phyloP scores from a whole-genome alignment of 2,329 filamentous ascomycete species.

The Ascochyta koolunga region DNA sequence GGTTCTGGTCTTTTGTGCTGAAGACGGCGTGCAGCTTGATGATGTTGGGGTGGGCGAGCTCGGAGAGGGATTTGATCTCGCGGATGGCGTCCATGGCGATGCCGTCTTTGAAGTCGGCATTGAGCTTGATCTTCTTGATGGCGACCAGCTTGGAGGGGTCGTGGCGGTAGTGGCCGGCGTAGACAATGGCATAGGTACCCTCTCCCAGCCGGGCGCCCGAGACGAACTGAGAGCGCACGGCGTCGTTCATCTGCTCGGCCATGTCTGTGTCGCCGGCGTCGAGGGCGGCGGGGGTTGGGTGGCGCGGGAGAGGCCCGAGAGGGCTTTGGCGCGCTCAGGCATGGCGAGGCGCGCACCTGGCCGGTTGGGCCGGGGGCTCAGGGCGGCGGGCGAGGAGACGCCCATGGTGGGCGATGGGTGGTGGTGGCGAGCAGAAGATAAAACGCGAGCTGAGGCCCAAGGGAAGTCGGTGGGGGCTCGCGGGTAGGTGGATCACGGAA shows the following conservation, averaged over 20 bases:
- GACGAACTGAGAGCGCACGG: constrained; percentile 79
- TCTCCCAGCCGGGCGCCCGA: constrained; percentile 93
- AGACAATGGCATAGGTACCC: constrained; percentile 96
- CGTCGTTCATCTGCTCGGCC: constrained; percentile 56
- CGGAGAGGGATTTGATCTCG: constrained; percentile 93
- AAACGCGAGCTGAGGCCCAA: too few species aligned
- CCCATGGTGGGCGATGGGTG: constrained; percentile 24
- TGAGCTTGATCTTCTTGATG: constrained; percentile 91
- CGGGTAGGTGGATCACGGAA: not conserved
- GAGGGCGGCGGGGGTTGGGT: constrained; percentile 27
- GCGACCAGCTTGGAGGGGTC: constrained; percentile 80
- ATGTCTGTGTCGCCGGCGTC: constrained; percentile 45
- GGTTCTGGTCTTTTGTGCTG: constrained; percentile 93
- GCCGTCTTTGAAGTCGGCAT: constrained; percentile 85
- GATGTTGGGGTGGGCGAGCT: constrained; percentile 93
- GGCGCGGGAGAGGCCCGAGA: constrained; percentile 39
- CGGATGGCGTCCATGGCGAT: constrained; percentile 94
- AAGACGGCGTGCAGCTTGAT: constrained; percentile 92
- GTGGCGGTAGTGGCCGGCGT: constrained; percentile 77
- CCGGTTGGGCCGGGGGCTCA: constrained; percentile 37
- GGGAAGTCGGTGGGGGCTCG: not conserved
- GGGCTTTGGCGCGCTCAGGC: constrained; percentile 38
- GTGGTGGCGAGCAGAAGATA: too few species aligned
- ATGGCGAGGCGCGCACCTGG: constrained; percentile 23
- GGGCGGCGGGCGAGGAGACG: constrained; percentile 29